Evolutionary conservation across 2,329 filamentous ascomycete genomes (phyloP).

Genomic region (Bipolaris oryzae): DNA sequence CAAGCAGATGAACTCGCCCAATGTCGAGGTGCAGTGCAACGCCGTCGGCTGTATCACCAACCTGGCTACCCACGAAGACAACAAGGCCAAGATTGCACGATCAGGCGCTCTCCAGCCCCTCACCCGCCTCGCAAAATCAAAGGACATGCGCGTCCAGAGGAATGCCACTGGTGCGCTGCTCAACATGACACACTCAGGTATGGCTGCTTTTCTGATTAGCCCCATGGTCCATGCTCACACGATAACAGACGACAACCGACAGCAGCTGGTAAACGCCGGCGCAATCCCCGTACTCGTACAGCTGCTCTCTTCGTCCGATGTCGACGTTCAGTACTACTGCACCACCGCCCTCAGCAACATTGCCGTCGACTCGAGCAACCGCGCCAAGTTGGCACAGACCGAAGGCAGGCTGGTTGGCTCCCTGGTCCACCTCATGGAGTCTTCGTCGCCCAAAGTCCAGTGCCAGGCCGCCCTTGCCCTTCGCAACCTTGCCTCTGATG

Average conservation of each 20-base stretch:
- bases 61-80: slow-evolving; percentile 95
- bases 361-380: slow-evolving; percentile 88
- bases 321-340: slow-evolving; percentile 99
- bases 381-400: slow-evolving; percentile 86
- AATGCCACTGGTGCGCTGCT: slow-evolving; percentile 95
- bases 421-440: slow-evolving; percentile 95
- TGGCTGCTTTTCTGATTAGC: slow-evolving; percentile 26
- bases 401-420: slow-evolving; percentile 92
- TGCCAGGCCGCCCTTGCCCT: slow-evolving; percentile 95
- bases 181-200: slow-evolving; percentile 99
- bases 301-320: slow-evolving; percentile 87
- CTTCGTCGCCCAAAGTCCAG: slow-evolving; percentile 89
- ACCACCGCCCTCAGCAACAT: slow-evolving; percentile 99
- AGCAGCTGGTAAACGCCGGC: slow-evolving; percentile 94
- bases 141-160: slow-evolving; percentile 97
- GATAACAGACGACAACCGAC: slow-evolving; percentile 84
- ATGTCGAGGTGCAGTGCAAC: slow-evolving; percentile 99
- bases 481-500: slow-evolving; percentile 93
- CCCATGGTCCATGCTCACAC: slow-evolving; percentile 25
- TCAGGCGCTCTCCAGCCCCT: slow-evolving; percentile 91
- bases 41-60: slow-evolving; percentile 99
- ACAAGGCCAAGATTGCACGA: slow-evolving; percentile 97
- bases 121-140: slow-evolving; percentile 91
- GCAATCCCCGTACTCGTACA: slow-evolving; percentile 98
- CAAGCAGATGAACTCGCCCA: slow-evolving; percentile 96